Base-by-base conservation (phyloP, 805 yeast species). In the Spathaspora gorwiae region DNA sequence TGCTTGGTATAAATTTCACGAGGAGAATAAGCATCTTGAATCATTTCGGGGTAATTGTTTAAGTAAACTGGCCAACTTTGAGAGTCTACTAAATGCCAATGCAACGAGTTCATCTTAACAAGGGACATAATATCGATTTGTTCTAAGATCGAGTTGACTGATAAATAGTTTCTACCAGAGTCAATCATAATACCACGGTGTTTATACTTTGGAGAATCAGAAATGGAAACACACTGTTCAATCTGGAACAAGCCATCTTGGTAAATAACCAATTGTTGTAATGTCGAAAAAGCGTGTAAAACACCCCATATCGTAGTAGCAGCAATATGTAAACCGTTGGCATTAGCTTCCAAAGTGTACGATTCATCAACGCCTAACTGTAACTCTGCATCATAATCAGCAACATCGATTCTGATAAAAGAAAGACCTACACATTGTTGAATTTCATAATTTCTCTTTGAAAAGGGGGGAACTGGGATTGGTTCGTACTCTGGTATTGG, bases 241-340 rank as follows among this genome's bases (percentile, higher is more conserved):
- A 72, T 55, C 33, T 48, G 44, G 41, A 56, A 63, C 7, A 50
- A 37, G 6, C 47, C 47, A 11, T 56, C 52, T 33, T 61, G 57
- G 37, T 57, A 59, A n/a, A 66, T 47, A n/a, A 71, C 51, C 29
- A 72, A 41, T 50, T 72, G 76, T 44, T 70, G 69, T 31, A 71
- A 53, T 2, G 77, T 71, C 7, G 63, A 55, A 34, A 72, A 60
- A 0, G 68, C 74, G 48, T 69, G 65, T 38, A 72, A 54, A 1
- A 68, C 74, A 11, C 76, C 77, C 74, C 73, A 71, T 6, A 59
- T 50, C 3, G 74, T 70, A 14, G 37, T 52, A 6, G 75, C 64
- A 1, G 37, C 43, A 32, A 70, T 61, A 7, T 37, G 30, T 24
- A 69, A 53, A 19, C 46, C 44, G n/a, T 32, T 36, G 12, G 27